Conservation (phyloP, 352 stramenopile species). For the Thalassiosira exigua region DNA sequence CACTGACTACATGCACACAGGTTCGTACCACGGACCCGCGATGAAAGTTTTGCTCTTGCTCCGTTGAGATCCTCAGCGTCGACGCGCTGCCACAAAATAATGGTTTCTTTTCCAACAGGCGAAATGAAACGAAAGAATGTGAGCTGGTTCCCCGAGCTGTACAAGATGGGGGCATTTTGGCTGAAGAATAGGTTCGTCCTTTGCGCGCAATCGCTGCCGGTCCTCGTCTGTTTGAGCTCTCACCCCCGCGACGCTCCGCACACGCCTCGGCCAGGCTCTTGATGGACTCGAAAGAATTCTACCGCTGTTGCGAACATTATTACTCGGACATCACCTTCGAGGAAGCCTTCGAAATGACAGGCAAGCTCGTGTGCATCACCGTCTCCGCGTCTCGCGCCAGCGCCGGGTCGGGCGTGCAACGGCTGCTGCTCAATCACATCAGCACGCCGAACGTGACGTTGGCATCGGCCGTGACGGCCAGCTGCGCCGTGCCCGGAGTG, state of each 20-base stretch:
- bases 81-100: no score
- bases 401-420: constrained; percentile 82
- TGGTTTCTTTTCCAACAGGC: no score
- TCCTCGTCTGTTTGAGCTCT: no score
- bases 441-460: constrained; percentile 92
- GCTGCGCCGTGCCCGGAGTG: constrained; percentile 91
- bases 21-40: no score
- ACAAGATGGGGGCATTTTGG: constrained; percentile 90
- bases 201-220: no score
- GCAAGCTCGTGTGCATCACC: constrained; percentile 93
- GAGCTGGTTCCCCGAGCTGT: constrained; percentile 86
- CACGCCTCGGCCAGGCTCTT: constrained; percentile 89
- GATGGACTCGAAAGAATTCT: constrained; percentile 86
- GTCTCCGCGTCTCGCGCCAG: constrained; percentile 88
- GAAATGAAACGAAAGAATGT: constrained; percentile 80
- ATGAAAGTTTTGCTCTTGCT: no score
- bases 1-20: constrained; percentile 81
- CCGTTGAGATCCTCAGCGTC: no score
- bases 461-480: constrained; percentile 90
- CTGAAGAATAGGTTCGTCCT: no score
- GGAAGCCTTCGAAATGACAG: constrained; percentile 91
- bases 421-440: constrained; percentile 92
- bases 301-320: constrained; percentile 92
- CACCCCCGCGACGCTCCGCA: no score
- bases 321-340: constrained; percentile 91